These are phyloP conservation scores for Gelatoporia subvermispora DNA, from an alignment of 768 basidiomycete species.

Conservation along the genomic window DNA sequence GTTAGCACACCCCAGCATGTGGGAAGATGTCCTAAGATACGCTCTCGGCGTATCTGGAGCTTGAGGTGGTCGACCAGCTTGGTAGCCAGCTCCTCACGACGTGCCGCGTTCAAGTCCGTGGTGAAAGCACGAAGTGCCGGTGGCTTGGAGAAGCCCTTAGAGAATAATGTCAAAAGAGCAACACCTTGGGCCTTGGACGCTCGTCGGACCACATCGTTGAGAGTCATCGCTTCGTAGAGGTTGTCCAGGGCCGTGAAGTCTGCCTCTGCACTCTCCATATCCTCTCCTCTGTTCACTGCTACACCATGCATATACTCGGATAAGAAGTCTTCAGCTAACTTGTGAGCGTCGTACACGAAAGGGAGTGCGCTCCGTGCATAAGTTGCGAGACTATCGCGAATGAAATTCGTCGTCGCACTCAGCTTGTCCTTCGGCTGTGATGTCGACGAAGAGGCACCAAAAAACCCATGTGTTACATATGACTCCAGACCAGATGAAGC, in stretches of 20 bases:
- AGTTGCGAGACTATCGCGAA: constrained; percentile 67
- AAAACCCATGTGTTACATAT: constrained; percentile 81
- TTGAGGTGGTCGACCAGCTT: constrained; percentile 66
- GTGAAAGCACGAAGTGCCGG: constrained; percentile 17
- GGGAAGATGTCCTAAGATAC: constrained; percentile 77
- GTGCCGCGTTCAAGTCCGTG: constrained; percentile 20
- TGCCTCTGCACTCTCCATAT: constrained; percentile 29
- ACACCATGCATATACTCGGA: background rate
- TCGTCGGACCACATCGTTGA: constrained; percentile 84
- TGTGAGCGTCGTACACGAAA: constrained; percentile 74
- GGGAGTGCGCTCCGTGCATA: constrained; percentile 75
- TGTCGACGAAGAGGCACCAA: constrained; percentile 17
- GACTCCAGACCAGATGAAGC: constrained; percentile 93
- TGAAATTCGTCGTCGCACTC: constrained; percentile 48
- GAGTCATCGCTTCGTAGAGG: constrained; percentile 78
- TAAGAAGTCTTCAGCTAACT: constrained; percentile 23
- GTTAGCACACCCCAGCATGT: constrained; percentile 89
- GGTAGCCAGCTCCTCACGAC: constrained; percentile 18
- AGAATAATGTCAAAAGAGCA: constrained; percentile 84
- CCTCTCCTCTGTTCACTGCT: background rate
- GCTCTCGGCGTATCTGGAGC: constrained; percentile 56
- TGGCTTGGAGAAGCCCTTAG: constrained; percentile 72
- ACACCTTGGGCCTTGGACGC: constrained; percentile 91
- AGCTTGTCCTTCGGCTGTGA: constrained; percentile 25
- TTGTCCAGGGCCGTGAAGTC: constrained; percentile 58